Evolutionary conservation across 441 rosid genomes (phyloP), one percentile per base, ranked within the genome.

Genomic region (Pelargonium fulgidum): DNA sequence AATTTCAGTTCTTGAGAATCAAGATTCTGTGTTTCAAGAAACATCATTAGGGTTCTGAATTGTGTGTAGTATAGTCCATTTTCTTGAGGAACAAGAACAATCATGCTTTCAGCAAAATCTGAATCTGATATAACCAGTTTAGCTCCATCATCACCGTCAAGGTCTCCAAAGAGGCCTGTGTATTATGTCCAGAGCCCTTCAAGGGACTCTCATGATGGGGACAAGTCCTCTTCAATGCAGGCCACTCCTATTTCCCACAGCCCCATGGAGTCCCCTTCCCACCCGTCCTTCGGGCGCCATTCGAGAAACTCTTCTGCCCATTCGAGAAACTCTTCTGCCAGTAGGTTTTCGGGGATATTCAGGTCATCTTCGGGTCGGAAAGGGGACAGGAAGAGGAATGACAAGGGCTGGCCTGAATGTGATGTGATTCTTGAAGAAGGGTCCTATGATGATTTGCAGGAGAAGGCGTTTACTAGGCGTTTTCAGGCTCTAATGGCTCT

Each of bases 351-450:
- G 22, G 48, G 50, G 22, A 22, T 54, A 4, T 48, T 17, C 50
- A 7, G 70, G 2, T 48, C 17, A 10, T 36, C 12, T 0, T 29
- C 7, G 1, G 64, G 24, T 13, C 42, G 70, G 56, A 68, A 61
- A 54, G 62, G 47, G 1, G 62, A 72, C 52, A 69, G 81, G 76
- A 91, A 86, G 72, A 81, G 84, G 84, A 77, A 86, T 22, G 96
- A 86, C 7, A 90, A 87, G 71, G 93, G 89, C 9, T 89, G 96
- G 99, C 94, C 95, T 1, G 97, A 94, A 76, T 85, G 91, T 67
- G 73, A 85, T 73, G 93, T 86, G 62, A 88, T 90, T 54, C 67
- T 87, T 78, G 98, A 80, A 81, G 96, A 88, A 80, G 96, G 97
- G 19, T 75, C 81, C 0, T 85, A 83, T 65, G 97, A 90, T 75